These are phyloP conservation scores for Coffea humblotiana DNA, from an alignment of 305 asterid genomes.

Conservation along the genomic window DNA sequence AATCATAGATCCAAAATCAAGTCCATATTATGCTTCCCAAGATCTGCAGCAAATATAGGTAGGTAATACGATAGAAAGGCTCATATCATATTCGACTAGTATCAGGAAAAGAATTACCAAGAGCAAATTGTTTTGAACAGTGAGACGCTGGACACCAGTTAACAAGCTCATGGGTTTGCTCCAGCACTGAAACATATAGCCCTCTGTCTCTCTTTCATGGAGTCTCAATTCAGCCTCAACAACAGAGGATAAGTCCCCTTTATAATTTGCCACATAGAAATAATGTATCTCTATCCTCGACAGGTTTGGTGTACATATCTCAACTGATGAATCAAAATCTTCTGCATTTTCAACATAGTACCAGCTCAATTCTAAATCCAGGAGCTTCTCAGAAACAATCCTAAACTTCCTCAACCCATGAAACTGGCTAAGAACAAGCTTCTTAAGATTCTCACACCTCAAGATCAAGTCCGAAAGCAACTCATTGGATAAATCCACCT, in stretches of 20 bases:
- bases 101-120: too few relatives aligned
- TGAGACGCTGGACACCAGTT: too few relatives aligned
- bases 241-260: not conserved
- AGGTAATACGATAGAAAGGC: too few relatives aligned
- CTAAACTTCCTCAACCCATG: not conserved
- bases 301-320: slow-evolving; percentile 3
- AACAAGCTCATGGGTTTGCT: too few relatives aligned
- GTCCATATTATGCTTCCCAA: too few relatives aligned
- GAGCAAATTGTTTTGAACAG: too few relatives aligned
- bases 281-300: not conserved
- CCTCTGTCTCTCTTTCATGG: too few relatives aligned
- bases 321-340: not conserved
- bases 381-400: not conserved
- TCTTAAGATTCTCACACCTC: slow-evolving; percentile 1
- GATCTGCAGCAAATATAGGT: too few relatives aligned
- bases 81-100: too few relatives aligned
- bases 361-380: not conserved
- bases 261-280: not conserved
- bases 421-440: not conserved
- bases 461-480: not conserved
- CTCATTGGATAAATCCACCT: not conserved
- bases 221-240: not conserved
- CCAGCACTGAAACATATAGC: too few relatives aligned
- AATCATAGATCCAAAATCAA: too few relatives aligned
- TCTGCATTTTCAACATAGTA: not conserved